Evolutionary conservation across 306 rosid genomes (phyloP).

Genomic region (Canavalia gladiata): DNA sequence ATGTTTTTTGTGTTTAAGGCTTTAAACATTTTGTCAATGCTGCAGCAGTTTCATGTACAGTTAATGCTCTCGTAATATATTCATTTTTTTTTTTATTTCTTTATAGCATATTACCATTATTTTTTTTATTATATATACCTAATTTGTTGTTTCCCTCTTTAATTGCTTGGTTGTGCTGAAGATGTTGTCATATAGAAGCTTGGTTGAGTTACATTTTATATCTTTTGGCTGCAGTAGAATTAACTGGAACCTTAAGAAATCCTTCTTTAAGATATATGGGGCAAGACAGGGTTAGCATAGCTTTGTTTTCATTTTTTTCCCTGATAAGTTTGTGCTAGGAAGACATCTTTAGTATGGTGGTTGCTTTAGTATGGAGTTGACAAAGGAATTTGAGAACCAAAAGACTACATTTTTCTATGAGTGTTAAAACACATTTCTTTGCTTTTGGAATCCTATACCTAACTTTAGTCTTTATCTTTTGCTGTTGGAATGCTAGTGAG

Average conservation of each 20-base stretch:
- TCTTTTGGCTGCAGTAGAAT: constrained; percentile 25
- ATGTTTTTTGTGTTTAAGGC: constrained; percentile 24
- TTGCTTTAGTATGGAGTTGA: constrained; percentile 14
- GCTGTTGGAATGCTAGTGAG: constrained; percentile 26
- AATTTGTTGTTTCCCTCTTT: background rate
- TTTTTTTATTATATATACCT: background rate
- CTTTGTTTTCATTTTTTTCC: background rate
- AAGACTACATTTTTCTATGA: background rate
- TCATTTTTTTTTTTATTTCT: background rate
- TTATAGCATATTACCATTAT: background rate
- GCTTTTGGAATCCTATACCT: constrained; percentile 1
- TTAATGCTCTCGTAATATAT: background rate
- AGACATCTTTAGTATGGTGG: background rate
- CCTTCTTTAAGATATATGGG: constrained; percentile 18
- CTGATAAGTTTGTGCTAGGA: background rate
- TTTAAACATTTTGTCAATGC: constrained; percentile 2
- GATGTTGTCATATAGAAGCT: constrained; percentile 11
- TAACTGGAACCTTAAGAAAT: constrained; percentile 24
- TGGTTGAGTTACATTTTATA: constrained; percentile 12
- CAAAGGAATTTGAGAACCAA: background rate
- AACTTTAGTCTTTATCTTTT: background rate
- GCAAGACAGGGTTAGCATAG: background rate
- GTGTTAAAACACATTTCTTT: background rate
- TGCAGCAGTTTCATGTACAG: background rate
- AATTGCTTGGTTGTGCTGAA: background rate